These are phyloP conservation scores for Nigrospora sphaerica DNA, from an alignment of 2,329 filamentous ascomycete genomes.

Conservation along the genomic window DNA sequence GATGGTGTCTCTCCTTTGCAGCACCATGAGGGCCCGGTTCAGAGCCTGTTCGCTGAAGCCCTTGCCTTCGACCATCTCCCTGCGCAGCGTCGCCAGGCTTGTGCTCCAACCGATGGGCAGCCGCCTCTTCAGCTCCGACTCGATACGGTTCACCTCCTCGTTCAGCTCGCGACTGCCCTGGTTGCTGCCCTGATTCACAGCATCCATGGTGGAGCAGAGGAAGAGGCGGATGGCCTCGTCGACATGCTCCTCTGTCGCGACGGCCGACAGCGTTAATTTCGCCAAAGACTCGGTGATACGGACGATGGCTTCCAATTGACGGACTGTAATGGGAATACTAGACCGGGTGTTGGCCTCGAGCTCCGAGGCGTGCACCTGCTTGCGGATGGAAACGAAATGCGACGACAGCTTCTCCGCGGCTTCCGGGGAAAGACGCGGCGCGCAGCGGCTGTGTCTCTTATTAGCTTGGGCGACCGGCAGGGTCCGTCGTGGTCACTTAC, in stretches of 20 bases:
- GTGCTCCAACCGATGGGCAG: conserved; percentile 95
- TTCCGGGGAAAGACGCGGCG: conserved; percentile 81
- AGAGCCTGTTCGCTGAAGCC: conserved; percentile 84
- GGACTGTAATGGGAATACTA: conserved; percentile 94
- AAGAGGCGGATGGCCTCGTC: conserved; percentile 97
- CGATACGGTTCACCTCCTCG: conserved; percentile 80
- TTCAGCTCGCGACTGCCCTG: conserved; percentile 82
- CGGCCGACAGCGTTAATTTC: conserved; percentile 77
- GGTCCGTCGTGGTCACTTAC: conserved; percentile 43
- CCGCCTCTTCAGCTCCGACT: conserved; percentile 79
- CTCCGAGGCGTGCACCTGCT: conserved; percentile 88
- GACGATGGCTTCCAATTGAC: conserved; percentile 93
- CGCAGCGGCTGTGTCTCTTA: conserved; percentile 61
- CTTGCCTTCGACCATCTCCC: conserved; percentile 88
- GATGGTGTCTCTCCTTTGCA: conserved; percentile 83
- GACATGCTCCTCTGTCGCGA: conserved; percentile 86
- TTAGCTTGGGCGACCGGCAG: conserved; percentile 18
- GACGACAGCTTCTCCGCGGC: conserved; percentile 94
- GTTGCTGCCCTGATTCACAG: conserved; percentile 82
- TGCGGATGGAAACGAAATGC: conserved; percentile 93
- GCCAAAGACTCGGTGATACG: conserved; percentile 95
- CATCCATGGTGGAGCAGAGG: conserved; percentile 95
- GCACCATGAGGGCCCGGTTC: conserved; percentile 74
- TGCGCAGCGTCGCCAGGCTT: conserved; percentile 73
- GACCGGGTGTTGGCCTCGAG: conserved; percentile 83